These are phyloP conservation scores for Globisporangium uncinulatum DNA, from an alignment of 352 stramenopile genomes.

Conservation along the genomic window DNA sequence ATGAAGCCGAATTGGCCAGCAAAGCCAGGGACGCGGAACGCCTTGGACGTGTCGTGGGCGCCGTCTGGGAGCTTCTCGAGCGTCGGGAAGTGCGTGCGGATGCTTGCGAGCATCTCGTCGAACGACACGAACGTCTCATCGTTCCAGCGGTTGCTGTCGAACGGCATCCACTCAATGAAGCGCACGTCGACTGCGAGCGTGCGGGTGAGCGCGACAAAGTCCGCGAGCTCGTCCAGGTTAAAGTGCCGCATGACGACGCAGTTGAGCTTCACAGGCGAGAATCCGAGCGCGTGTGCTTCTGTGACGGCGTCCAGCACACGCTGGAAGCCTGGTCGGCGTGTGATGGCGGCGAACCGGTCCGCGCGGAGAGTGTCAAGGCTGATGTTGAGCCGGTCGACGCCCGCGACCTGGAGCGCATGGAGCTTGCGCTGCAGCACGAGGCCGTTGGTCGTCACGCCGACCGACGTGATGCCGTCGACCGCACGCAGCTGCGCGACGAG, in stretches of 20 bases:
- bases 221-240: conserved; percentile 92
- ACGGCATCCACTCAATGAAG: conserved; percentile 99
- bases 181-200: conserved; percentile 88
- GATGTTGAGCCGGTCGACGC: conserved; percentile 92
- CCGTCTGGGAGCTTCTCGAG: conserved; percentile 63
- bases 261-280: conserved; percentile 94
- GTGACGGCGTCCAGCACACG: conserved; percentile 85
- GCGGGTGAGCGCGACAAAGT: conserved; percentile 93
- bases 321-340: conserved; percentile 84
- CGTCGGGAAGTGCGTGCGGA: conserved; percentile 32
- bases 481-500: conserved; percentile 41
- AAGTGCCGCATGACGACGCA: conserved; percentile 95
- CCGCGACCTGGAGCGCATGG: conserved; percentile 65
- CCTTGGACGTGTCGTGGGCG: conserved; percentile 95
- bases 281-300: conserved; percentile 46
- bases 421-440: conserved; percentile 88
- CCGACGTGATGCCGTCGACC: conserved; percentile 64
- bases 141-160: conserved; percentile 96
- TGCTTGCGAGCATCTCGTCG: conserved; percentile 84
- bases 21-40: conserved; percentile 74
- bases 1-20: conserved; percentile 92
- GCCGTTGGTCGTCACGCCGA: conserved; percentile 97
- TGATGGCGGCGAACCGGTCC: conserved; percentile 92
- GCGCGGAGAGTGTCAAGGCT: conserved; percentile 93
- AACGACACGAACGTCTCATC: conserved; percentile 92